These are phyloP conservation scores for Entomortierella parvispora DNA, from an alignment of 192 early-diverging fungal species.

Conservation along the genomic window DNA sequence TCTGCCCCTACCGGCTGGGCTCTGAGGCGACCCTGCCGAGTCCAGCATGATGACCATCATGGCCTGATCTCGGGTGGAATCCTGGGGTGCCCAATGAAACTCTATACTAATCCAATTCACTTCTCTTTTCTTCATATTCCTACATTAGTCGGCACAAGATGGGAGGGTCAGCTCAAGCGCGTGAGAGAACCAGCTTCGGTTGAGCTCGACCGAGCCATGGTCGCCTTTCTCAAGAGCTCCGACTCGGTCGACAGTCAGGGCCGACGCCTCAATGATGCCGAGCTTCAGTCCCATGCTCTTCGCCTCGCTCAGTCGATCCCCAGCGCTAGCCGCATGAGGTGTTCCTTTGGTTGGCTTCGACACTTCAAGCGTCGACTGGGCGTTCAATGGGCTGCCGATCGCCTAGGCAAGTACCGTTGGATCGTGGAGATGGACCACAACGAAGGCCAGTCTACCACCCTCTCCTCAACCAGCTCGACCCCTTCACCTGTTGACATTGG, in stretches of 20 bases:
- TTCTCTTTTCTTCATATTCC: neutral
- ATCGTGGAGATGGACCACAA: slow-evolving; percentile 47
- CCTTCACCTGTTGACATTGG: neutral
- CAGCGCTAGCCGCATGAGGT: slow-evolving; percentile 48
- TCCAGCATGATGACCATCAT: too few relatives aligned
- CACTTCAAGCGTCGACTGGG: slow-evolving; percentile 50
- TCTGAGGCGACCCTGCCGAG: too few relatives aligned
- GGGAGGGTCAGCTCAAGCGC: slow-evolving; percentile 53
- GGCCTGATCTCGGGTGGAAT: too few relatives aligned
- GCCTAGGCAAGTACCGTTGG: slow-evolving; percentile 37
- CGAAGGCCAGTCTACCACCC: neutral
- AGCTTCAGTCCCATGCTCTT: slow-evolving; percentile 46
- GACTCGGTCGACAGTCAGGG: slow-evolving; percentile 46
- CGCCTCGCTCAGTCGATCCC: slow-evolving; percentile 45
- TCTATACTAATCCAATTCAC: neutral
- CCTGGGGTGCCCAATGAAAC: neutral
- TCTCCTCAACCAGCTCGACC: neutral
- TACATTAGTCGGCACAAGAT: slow-evolving; percentile 23
- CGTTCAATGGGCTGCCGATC: slow-evolving; percentile 48
- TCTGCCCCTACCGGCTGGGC: too few relatives aligned
- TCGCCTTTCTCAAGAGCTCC: slow-evolving; percentile 44
- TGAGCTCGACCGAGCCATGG: slow-evolving; percentile 53
- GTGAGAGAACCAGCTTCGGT: slow-evolving; percentile 52
- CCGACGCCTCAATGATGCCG: slow-evolving; percentile 47
- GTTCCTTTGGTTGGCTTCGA: slow-evolving; percentile 49